phyloP scores from a whole-genome alignment of 139 green algal genomes.

The Tetraselmis chui region DNA sequence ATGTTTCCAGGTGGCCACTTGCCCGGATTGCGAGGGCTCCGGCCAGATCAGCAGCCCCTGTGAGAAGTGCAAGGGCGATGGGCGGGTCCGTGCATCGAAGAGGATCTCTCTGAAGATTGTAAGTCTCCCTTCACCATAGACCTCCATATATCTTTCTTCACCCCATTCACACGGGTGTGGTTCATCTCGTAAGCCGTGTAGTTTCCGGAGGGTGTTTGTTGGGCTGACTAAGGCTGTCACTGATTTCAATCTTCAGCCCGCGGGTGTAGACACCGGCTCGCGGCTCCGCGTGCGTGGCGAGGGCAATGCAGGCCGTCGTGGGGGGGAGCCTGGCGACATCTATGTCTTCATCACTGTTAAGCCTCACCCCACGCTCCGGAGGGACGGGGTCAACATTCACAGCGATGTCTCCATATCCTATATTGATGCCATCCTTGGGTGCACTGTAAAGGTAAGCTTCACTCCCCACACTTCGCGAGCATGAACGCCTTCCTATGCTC shows the following conservation, averaged over 20 bases:
- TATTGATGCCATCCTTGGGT: slow-evolving; percentile 92
- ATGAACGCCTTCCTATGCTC: too few species aligned
- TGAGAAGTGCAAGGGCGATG: slow-evolving; percentile 82
- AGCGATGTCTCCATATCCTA: slow-evolving; percentile 67
- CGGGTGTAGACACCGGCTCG: slow-evolving; percentile 78
- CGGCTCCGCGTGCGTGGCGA: slow-evolving; percentile 78
- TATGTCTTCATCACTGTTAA: slow-evolving; percentile 90
- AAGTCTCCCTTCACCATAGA: neutral
- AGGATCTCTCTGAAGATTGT: slow-evolving; percentile 62
- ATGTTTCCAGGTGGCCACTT: slow-evolving; percentile 65
- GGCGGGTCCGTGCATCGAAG: slow-evolving; percentile 79
- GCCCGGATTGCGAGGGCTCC: slow-evolving; percentile 64
- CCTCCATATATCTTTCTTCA: too few species aligned
- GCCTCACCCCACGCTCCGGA: slow-evolving; percentile 70
- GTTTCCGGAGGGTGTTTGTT: too few species aligned
- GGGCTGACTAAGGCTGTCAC: too few species aligned
- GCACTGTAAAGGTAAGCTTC: slow-evolving; percentile 56
- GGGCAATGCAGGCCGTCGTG: slow-evolving; percentile 56
- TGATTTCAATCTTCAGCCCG: too few species aligned
- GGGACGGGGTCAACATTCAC: slow-evolving; percentile 88
- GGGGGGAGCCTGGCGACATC: slow-evolving; percentile 74
- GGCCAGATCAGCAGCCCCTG: slow-evolving; percentile 78
- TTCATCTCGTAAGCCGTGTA: too few species aligned
- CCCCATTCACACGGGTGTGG: too few species aligned
- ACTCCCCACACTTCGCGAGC: too few species aligned